phyloP scores from a whole-genome alignment of 352 stramenopile species.

The Globisporangium spiculum region DNA sequence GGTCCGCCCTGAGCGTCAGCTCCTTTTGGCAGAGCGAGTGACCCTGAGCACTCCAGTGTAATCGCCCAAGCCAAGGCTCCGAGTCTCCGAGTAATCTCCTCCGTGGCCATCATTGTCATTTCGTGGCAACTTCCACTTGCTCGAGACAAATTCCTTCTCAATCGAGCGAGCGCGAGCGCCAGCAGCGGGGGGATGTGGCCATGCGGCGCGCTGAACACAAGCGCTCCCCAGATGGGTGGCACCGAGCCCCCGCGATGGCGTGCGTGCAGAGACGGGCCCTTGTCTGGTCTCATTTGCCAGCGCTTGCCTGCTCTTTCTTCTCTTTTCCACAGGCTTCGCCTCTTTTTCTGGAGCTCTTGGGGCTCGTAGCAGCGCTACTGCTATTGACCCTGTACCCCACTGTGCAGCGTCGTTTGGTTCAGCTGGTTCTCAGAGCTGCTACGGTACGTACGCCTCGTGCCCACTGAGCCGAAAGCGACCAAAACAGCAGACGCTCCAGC shows the following conservation, averaged over 20 bases:
- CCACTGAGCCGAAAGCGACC: conserved; percentile 12
- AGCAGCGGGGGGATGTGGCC: conserved; percentile 2
- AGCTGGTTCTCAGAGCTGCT: not conserved
- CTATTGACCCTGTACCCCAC: not conserved
- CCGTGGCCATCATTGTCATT: not conserved
- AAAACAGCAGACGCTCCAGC: not conserved
- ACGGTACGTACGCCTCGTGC: not conserved
- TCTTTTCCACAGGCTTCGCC: not conserved
- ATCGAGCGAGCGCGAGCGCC: not conserved
- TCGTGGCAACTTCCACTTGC: not conserved
- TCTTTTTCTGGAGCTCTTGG: not conserved
- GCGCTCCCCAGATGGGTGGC: conserved; percentile 12
- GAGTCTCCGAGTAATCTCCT: too few relatives aligned
- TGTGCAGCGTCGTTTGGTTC: conserved; percentile 1
- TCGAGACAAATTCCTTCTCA: not conserved
- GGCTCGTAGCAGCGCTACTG: too few relatives aligned
- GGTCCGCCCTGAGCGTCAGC: not conserved
- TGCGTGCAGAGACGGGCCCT: conserved; percentile 4
- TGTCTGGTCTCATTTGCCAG: conserved; percentile 9
- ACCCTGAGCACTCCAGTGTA: too few relatives aligned
- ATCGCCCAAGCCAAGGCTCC: too few relatives aligned
- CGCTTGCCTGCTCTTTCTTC: conserved; percentile 10
- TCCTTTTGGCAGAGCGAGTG: too few relatives aligned
- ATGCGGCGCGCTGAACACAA: conserved; percentile 12
- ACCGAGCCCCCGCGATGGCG: conserved; percentile 4